A percentile compares a stretch with the other conserved stretches of the same genome.
Conservation (phyloP, 2,329 filamentous ascomycete species). For the Bipolaris victoriae region DNA sequence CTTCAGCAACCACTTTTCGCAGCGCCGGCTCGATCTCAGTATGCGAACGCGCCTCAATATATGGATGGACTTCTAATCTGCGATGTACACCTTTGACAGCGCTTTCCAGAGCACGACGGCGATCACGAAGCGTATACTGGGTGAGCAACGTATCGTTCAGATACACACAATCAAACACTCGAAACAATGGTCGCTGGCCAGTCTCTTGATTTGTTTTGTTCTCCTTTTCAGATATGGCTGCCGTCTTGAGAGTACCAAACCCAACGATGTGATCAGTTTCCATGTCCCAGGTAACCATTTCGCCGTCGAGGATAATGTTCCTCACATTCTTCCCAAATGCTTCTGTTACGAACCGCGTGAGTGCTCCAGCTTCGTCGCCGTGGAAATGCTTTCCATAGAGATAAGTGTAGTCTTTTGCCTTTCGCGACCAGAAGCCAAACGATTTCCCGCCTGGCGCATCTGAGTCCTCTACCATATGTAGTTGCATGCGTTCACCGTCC, state of each 20-base stretch:
- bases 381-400: conserved; percentile 81
- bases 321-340: conserved; percentile 80
- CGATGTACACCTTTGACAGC: conserved; percentile 73
- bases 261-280: conserved; percentile 81
- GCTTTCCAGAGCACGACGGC: conserved; percentile 74
- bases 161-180: conserved; percentile 89
- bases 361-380: conserved; percentile 71
- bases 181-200: conserved; percentile 76
- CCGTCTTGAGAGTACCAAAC: conserved; percentile 93
- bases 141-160: conserved; percentile 83
- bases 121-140: conserved; percentile 80
- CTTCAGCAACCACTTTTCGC: conserved; percentile 81
- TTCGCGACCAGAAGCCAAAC: conserved; percentile 93
- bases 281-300: conserved; percentile 99
- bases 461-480: conserved; percentile 83
- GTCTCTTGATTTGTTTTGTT: conserved; percentile 65
- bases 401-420: conserved; percentile 95
- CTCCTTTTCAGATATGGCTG: conserved; percentile 78
- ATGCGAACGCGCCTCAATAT: conserved; percentile 68
- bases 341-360: conserved; percentile 78
- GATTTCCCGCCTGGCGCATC: conserved; percentile 69
- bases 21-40: conserved; percentile 80
- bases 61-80: conserved; percentile 81
- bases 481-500: conserved; percentile 95
- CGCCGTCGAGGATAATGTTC: conserved; percentile 91